A percentile compares a stretch with the other conserved stretches of the same genome.
Conservation (phyloP, 306 rosid genomes). For the Citrullus amarus region DNA sequence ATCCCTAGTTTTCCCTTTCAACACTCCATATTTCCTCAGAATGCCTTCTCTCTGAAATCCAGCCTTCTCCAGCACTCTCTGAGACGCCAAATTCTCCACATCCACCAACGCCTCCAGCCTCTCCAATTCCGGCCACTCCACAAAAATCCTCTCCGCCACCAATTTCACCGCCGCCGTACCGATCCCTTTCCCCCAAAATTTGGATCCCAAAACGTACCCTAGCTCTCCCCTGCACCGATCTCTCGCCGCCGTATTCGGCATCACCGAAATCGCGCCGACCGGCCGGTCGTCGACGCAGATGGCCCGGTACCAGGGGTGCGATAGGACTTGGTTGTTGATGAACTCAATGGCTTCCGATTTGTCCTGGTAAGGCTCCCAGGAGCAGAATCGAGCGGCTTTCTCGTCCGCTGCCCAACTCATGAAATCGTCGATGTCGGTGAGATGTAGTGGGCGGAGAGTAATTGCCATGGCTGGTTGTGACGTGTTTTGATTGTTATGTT, state of each 20-base stretch:
- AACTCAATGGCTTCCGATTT: constrained; percentile 31
- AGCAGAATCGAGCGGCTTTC: constrained; percentile 32
- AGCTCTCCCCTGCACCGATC: constrained; percentile 35
- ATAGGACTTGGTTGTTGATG: constrained; percentile 24
- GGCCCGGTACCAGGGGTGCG: constrained; percentile 42
- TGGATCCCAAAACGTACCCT: constrained; percentile 48
- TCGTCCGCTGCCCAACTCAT: constrained; percentile 51
- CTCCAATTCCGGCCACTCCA: constrained; percentile 39
- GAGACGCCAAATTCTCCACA: constrained; percentile 48
- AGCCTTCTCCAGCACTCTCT: constrained; percentile 51
- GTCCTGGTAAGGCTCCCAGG: constrained; percentile 42
- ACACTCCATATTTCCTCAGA: constrained; percentile 30
- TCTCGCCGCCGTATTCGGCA: constrained; percentile 7
- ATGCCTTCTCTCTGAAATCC: constrained; percentile 64
- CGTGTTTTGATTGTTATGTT: not conserved
- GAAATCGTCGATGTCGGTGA: constrained; percentile 54
- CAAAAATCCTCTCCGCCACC: constrained; percentile 29
- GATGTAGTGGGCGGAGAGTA: constrained; percentile 32
- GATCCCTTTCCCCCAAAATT: constrained; percentile 68
- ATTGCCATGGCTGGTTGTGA: not conserved
- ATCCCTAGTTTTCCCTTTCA: constrained; percentile 37
- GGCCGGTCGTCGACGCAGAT: constrained; percentile 43
- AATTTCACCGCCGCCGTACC: constrained; percentile 42
- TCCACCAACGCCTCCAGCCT: constrained; percentile 70
- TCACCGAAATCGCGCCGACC: constrained; percentile 39